phyloP scores from a whole-genome alignment of 1,284 basidiomycete species.

The Thelephora terrestris region DNA sequence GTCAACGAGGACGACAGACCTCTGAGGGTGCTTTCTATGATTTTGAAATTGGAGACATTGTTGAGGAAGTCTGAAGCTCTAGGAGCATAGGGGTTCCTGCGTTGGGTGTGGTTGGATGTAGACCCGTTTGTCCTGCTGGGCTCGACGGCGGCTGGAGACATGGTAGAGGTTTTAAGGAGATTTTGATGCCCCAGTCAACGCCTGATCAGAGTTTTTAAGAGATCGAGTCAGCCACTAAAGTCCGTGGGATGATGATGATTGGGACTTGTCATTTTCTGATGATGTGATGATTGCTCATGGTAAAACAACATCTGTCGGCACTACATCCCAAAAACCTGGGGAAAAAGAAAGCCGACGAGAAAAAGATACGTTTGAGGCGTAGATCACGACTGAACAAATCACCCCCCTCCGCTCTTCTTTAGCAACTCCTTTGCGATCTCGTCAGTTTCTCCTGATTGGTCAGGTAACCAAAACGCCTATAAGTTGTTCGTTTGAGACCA shows the following conservation, averaged over 20 bases:
- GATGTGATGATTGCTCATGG: too few relatives aligned
- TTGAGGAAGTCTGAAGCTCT: slow-evolving; percentile 87
- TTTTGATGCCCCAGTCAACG: too few relatives aligned
- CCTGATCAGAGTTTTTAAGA: too few relatives aligned
- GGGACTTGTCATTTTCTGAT: too few relatives aligned
- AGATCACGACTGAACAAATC: too few relatives aligned
- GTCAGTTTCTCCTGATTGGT: slow-evolving; percentile 40
- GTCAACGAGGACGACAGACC: slow-evolving; percentile 38
- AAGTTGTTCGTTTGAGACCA: slow-evolving; percentile 3
- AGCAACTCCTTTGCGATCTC: slow-evolving; percentile 42
- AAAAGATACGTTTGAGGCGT: too few relatives aligned
- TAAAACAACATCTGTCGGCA: too few relatives aligned
- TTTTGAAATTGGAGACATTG: slow-evolving; percentile 89
- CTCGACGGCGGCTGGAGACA: slow-evolving; percentile 5
- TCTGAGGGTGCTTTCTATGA: slow-evolving; percentile 94
- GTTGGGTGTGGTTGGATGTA: background rate
- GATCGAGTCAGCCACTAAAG: too few relatives aligned
- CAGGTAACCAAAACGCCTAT: slow-evolving; percentile 79
- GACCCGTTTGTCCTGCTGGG: background rate
- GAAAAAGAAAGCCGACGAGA: too few relatives aligned
- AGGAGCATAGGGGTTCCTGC: slow-evolving; percentile 74
- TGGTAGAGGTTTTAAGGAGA: slow-evolving; percentile 2
- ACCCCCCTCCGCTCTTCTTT: slow-evolving; percentile 20
- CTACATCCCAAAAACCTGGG: too few relatives aligned
- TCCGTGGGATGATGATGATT: too few relatives aligned